A percentile compares a stretch with the other conserved stretches of the same genome.
phyloP scores from a whole-genome alignment of 2,329 filamentous ascomycete species.

The Exophiala sp. region DNA sequence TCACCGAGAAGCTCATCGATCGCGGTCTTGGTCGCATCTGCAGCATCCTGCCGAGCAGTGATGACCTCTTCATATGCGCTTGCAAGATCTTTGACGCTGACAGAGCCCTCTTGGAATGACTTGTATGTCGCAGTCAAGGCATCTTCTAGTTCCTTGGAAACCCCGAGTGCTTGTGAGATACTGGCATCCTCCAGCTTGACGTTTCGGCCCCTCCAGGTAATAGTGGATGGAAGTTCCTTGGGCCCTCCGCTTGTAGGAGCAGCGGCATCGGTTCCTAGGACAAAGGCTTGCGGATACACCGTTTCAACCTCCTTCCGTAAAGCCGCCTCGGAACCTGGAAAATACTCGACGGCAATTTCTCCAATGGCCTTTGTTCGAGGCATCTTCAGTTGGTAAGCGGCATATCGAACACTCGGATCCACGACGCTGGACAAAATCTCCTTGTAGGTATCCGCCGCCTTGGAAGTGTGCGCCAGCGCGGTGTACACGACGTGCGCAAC shows the following conservation, averaged over 20 bases:
- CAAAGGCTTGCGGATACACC: slow-evolving; percentile 61
- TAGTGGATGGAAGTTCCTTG: slow-evolving; percentile 59
- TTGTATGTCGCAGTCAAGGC: slow-evolving; percentile 36
- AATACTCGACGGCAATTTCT: slow-evolving; percentile 70
- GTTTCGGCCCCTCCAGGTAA: slow-evolving; percentile 78
- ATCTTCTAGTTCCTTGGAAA: slow-evolving; percentile 55
- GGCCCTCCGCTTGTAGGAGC: slow-evolving; percentile 44
- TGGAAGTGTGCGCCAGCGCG: slow-evolving; percentile 59
- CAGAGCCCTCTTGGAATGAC: slow-evolving; percentile 12
- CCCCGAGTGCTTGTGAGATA: slow-evolving; percentile 75
- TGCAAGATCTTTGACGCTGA: slow-evolving; percentile 62
- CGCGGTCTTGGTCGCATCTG: slow-evolving; percentile 85
- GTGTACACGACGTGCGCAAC: slow-evolving; percentile 76
- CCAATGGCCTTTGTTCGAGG: slow-evolving; percentile 77
- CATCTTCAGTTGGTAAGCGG: slow-evolving; percentile 84
- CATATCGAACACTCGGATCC: slow-evolving; percentile 89
- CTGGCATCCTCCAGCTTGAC: slow-evolving; percentile 89
- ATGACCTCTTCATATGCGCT: slow-evolving; percentile 88
- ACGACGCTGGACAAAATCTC: slow-evolving; percentile 80
- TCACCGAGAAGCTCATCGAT: slow-evolving; percentile 86
- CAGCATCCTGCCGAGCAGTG: slow-evolving; percentile 83
- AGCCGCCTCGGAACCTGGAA: slow-evolving; percentile 54
- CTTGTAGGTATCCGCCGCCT: slow-evolving; percentile 72
- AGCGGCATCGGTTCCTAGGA: slow-evolving; percentile 45
- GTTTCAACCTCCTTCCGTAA: slow-evolving; percentile 64